Percentiles rank a stretch among this genome's conserved stretches.
These are phyloP conservation scores for Murraya koenigii DNA, from an alignment of 345 rosid genomes.

Conservation along the genomic window DNA sequence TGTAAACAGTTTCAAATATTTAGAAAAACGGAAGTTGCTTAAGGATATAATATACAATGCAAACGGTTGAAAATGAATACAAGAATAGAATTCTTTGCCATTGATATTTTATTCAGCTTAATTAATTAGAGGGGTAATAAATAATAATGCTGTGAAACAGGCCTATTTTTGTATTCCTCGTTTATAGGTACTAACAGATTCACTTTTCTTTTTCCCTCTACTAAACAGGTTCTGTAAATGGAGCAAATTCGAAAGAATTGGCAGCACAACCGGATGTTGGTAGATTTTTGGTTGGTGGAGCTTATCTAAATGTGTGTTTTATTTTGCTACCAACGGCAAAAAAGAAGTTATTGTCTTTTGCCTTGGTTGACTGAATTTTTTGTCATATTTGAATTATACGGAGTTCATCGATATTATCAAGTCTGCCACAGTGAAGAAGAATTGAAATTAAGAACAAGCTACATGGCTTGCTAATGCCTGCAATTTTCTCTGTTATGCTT, in stretches of 20 bases:
- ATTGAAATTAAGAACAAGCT: no score
- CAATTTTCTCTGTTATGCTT: slow-evolving; percentile 2
- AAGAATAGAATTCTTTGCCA: background rate
- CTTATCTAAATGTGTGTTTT: slow-evolving; percentile 57
- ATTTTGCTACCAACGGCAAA: background rate
- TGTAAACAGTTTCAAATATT: background rate
- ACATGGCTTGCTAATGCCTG: background rate
- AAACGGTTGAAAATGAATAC: background rate
- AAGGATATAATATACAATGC: background rate
- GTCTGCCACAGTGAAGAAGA: slow-evolving; percentile 56
- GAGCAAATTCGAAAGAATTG: slow-evolving; percentile 63
- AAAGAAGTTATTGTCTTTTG: background rate
- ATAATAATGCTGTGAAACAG: background rate
- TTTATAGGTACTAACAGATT: background rate
- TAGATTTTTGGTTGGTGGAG: slow-evolving; percentile 83
- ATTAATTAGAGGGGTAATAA: background rate
- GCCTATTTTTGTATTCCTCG: background rate
- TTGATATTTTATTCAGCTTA: background rate
- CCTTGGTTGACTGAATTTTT: background rate
- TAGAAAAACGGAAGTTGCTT: background rate
- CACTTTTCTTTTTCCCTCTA: background rate
- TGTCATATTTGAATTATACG: slow-evolving; percentile 29
- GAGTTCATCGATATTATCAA: slow-evolving; percentile 68
- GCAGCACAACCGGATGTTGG: slow-evolving; percentile 61
- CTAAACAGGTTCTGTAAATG: slow-evolving; percentile 60